Evolutionary conservation across 1,284 basidiomycete species (phyloP), one percentile per base, ranked within the genome.

Genomic region (Trichosporon ovoides): DNA sequence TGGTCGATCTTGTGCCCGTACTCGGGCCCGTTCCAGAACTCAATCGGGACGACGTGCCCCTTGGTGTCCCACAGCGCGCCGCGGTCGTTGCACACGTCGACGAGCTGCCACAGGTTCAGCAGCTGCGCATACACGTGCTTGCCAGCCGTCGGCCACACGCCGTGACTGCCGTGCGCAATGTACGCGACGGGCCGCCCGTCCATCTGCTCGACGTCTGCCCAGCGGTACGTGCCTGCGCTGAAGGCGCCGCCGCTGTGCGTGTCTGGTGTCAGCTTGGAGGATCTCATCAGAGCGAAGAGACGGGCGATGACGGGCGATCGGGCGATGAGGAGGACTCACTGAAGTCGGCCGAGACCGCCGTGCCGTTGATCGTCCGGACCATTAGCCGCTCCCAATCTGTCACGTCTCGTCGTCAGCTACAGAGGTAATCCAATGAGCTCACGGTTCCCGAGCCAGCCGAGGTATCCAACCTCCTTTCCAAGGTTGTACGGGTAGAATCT

Each of bases 401-500:
- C 4, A 77, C 68, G 55, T 76, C 73, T 74, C 53, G 1, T 31
- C 13, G 46, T 57, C 52, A 59, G 59, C 50, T 18, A 6, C 19
- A 10, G 7, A 13, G 1, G 11, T 1, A 2, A 1, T 7, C 3
- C 9, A 3, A 4, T 4, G 11, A 10, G 66, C 73, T 61, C 52
- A 76, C 73, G 74, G 58, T 77, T 74, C 1, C 74, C 75, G 5
- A 76, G 59, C 16, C 70, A 61, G 2, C 75, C 75, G 16, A 76
- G 66, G 1, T 65, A 63, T 16, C 70, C 68, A 2, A 74, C 67
- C 9, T 65, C 58, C 61, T 77, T 77, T 24, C 75, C 75, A 19
- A 73, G 66, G 52, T 77, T 77, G 65, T 70, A 75, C 1, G 75
- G 75, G 56, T 76, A 77, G 67, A 67, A 75, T 2, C 62, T 69